phyloP scores from a whole-genome alignment of 306 rosid genomes.

The Purshia tridentata region DNA sequence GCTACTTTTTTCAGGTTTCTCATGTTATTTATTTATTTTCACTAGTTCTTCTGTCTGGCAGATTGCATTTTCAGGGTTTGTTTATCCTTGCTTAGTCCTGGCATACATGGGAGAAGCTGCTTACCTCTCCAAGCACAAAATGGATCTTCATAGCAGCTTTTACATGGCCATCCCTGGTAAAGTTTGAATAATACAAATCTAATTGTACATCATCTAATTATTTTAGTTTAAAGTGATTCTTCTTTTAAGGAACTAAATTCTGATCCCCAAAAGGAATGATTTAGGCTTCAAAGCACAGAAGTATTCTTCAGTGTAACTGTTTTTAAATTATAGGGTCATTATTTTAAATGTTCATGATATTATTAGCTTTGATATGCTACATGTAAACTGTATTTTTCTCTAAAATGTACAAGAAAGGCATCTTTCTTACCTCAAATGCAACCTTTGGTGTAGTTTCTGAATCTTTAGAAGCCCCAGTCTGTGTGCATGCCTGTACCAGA shows the following conservation, averaged over 20 bases:
- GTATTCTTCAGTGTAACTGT: neutral
- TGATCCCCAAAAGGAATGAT: neutral
- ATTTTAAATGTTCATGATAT: neutral
- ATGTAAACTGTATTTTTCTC: neutral
- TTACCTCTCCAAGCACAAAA: conserved; percentile 28
- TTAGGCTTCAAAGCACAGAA: neutral
- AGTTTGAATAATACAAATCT: neutral
- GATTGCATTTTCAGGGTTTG: conserved; percentile 26
- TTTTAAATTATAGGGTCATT: neutral
- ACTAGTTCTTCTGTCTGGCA: conserved; percentile 3
- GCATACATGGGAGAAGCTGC: conserved; percentile 41
- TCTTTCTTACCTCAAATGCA: neutral
- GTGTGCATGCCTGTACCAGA: neutral
- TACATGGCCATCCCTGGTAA: conserved; percentile 33
- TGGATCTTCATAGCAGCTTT: conserved; percentile 22
- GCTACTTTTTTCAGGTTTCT: neutral
- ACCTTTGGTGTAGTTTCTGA: neutral
- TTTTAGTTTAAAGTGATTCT: neutral
- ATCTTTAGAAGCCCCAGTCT: neutral
- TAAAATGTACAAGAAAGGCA: neutral
- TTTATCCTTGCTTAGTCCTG: conserved; percentile 31
- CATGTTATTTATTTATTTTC: neutral
- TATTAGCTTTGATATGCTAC: neutral
- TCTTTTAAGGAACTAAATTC: neutral
- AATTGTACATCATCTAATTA: neutral